Percentiles rank a stretch among this genome's conserved stretches.
phyloP scores from a whole-genome alignment of 1,284 basidiomycete species.

The Omphalotus olearius region DNA sequence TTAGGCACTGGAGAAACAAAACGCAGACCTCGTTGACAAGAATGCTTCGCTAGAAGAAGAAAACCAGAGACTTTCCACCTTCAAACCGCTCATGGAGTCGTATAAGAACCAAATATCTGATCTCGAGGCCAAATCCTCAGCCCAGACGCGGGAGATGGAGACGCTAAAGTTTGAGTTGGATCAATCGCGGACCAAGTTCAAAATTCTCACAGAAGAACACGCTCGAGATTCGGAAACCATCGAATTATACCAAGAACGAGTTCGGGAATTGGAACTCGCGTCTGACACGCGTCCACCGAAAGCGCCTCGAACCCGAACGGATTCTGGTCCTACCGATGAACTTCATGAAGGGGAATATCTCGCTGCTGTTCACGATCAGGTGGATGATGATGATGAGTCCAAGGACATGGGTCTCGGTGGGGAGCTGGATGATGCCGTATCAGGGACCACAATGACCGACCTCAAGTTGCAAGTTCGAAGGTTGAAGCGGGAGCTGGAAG shows the following conservation, averaged over 20 bases:
- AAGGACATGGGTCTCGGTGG: constrained; percentile 64
- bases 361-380: constrained; percentile 35
- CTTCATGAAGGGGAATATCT: constrained; percentile 18
- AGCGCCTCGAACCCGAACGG: constrained; percentile 3
- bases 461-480: constrained; percentile 83
- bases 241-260: constrained; percentile 88
- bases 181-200: constrained; percentile 65
- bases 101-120: constrained; percentile 87
- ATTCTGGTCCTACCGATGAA: background rate
- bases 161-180: constrained; percentile 75
- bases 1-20: constrained; percentile 88
- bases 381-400: constrained; percentile 40
- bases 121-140: constrained; percentile 68
- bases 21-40: constrained; percentile 86
- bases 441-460: constrained; percentile 87
- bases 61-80: constrained; percentile 80
- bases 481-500: constrained; percentile 80
- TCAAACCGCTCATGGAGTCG: constrained; percentile 88
- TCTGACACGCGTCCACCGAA: constrained; percentile 38
- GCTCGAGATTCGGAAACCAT: constrained; percentile 81
- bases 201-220: constrained; percentile 66
- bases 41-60: constrained; percentile 91
- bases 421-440: constrained; percentile 82
- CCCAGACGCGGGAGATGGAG: constrained; percentile 69
- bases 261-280: constrained; percentile 80